Percentiles rank a stretch among this genome's conserved stretches.
These are phyloP conservation scores for Geotrichum aggregatum DNA, from an alignment of 1,139 yeast species.

Conservation along the genomic window DNA sequence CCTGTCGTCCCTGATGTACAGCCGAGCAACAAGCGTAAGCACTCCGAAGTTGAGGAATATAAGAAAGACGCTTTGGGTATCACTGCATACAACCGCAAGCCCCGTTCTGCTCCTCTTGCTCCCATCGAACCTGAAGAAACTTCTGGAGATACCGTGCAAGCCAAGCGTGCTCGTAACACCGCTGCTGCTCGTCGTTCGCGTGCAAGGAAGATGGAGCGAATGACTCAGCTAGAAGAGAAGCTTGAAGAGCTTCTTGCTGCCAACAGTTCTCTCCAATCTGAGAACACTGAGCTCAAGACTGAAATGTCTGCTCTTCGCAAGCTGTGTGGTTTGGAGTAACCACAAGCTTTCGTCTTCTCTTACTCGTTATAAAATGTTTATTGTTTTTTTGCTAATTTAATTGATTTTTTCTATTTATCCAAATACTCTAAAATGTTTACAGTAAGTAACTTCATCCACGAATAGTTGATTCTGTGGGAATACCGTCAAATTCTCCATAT, in stretches of 20 bases:
- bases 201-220: conserved; percentile 87
- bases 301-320: conserved; percentile 15
- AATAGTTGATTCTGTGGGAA: conserved; percentile 46
- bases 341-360: too few relatives aligned
- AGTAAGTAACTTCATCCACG: too few relatives aligned
- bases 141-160: conserved; percentile 59
- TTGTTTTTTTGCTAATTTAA: neutral
- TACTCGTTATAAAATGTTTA: neutral
- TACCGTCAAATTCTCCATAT: conserved; percentile 91
- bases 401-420: neutral
- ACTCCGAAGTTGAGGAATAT: conserved; percentile 21
- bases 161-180: conserved; percentile 90
- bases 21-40: conserved; percentile 16
- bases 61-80: conserved; percentile 41
- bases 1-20: neutral
- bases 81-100: conserved; percentile 41
- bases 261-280: conserved; percentile 55
- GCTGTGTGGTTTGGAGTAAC: conserved; percentile 10
- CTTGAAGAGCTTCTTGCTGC: conserved; percentile 60
- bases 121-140: conserved; percentile 57
- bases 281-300: conserved; percentile 40
- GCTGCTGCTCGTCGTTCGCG: conserved; percentile 96
- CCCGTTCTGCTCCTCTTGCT: conserved; percentile 46
- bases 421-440: too few relatives aligned
- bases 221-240: conserved; percentile 73